Evolutionary conservation across 192 early-diverging fungal genomes (phyloP).

Genomic region (Backusella luteola): DNA sequence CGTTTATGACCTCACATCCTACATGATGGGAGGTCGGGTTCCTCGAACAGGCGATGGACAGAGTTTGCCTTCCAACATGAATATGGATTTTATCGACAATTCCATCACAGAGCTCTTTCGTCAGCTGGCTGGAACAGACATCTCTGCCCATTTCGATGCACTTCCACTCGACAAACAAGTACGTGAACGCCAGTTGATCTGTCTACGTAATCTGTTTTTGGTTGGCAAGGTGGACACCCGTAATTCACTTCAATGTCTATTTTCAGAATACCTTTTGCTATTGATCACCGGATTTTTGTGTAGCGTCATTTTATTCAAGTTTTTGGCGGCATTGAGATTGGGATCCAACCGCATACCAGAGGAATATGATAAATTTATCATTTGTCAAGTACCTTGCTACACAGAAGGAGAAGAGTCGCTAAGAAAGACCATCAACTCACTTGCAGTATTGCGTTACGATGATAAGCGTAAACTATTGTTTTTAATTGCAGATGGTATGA

Average conservation of each 20-base stretch:
- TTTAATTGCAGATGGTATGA: conserved; percentile 78
- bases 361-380: conserved; percentile 72
- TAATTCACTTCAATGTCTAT: conserved; percentile 73
- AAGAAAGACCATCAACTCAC: conserved; percentile 69
- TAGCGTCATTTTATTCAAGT: conserved; percentile 88
- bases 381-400: conserved; percentile 81
- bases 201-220: conserved; percentile 83
- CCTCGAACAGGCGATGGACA: conserved; percentile 43
- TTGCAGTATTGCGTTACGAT: conserved; percentile 72
- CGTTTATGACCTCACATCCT: conserved; percentile 71
- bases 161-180: conserved; percentile 47
- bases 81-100: conserved; percentile 60
- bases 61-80: conserved; percentile 39
- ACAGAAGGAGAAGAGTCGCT: conserved; percentile 81
- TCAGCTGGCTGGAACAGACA: conserved; percentile 61
- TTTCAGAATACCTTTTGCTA: conserved; percentile 84
- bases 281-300: conserved; percentile 81
- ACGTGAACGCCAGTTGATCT: conserved; percentile 58
- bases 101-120: conserved; percentile 61
- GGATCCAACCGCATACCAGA: conserved; percentile 44
- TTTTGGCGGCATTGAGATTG: conserved; percentile 91
- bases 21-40: conserved; percentile 53
- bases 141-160: conserved; percentile 59
- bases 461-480: conserved; percentile 81
- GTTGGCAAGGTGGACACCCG: conserved; percentile 87